phyloP scores from a whole-genome alignment of 2,329 filamentous ascomycete species.

The Graphiopsis chlorocephala region DNA sequence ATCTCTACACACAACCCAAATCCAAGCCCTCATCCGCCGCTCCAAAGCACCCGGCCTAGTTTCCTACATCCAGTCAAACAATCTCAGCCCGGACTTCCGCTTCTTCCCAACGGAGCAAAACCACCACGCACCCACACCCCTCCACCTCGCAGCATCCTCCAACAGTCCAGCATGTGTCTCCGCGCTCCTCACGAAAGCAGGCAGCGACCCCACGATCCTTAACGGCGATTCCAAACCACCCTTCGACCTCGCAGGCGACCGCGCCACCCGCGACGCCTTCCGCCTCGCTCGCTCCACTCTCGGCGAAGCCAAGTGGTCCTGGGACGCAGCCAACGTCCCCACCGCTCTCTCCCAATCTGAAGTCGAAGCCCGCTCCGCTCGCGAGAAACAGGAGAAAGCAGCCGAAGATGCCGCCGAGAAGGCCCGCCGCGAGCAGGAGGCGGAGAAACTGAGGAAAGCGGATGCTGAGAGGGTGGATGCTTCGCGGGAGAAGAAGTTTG shows the following conservation, averaged over 20 bases:
- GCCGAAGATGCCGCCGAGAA: slow-evolving; percentile 60
- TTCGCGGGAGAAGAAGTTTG: slow-evolving; percentile 51
- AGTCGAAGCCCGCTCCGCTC: slow-evolving; percentile 64
- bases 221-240: slow-evolving; percentile 79
- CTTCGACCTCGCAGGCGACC: slow-evolving; percentile 84
- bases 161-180: slow-evolving; percentile 75
- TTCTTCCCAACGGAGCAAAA: slow-evolving; percentile 72
- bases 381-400: slow-evolving; percentile 67
- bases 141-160: slow-evolving; percentile 81
- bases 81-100: slow-evolving; percentile 66
- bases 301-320: slow-evolving; percentile 73
- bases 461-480: slow-evolving; percentile 56
- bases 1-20: slow-evolving; percentile 79
- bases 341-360: slow-evolving; percentile 67
- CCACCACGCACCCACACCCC: slow-evolving; percentile 75
- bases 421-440: slow-evolving; percentile 69
- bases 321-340: slow-evolving; percentile 74
- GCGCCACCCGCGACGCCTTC: slow-evolving; percentile 84
- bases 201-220: slow-evolving; percentile 67
- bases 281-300: slow-evolving; percentile 80
- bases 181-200: slow-evolving; percentile 71
- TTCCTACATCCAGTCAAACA: slow-evolving; percentile 77
- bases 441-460: slow-evolving; percentile 67
- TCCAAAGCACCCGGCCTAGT: slow-evolving; percentile 86
- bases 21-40: slow-evolving; percentile 82